Evolutionary conservation across 495 filamentous ascomycete genomes (phyloP).

Genomic region (Recurvomyces mirabilis): DNA sequence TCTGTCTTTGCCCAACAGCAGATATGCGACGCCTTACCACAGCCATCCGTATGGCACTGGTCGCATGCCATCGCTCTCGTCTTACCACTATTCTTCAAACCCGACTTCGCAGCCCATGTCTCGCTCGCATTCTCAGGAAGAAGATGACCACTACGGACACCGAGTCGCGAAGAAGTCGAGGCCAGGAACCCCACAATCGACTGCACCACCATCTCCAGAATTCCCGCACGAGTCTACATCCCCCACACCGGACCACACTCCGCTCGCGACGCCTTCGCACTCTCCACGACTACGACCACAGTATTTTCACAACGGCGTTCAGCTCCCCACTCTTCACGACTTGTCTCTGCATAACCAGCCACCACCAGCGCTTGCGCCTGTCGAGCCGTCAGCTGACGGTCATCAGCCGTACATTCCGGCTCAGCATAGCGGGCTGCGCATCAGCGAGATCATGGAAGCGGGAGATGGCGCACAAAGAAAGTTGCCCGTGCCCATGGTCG

Average conservation of each 20-base stretch:
- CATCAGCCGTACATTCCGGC: constrained; percentile 48
- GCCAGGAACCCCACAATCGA: constrained; percentile 87
- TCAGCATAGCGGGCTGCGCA: constrained; percentile 55
- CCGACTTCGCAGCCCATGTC: constrained; percentile 63
- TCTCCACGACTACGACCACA: constrained; percentile 82
- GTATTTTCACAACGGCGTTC: constrained; percentile 49
- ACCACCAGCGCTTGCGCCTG: constrained; percentile 76
- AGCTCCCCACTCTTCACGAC: constrained; percentile 79
- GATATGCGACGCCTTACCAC: constrained; percentile 39
- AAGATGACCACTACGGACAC: constrained; percentile 60
- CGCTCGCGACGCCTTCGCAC: constrained; percentile 87
- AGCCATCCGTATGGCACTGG: constrained; percentile 23
- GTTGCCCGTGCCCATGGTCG: constrained; percentile 80
- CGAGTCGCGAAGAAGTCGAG: constrained; percentile 75
- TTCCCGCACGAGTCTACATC: constrained; percentile 95
- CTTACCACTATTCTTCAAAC: constrained; percentile 53
- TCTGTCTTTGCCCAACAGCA: constrained; percentile 45
- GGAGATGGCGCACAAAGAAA: constrained; percentile 82
- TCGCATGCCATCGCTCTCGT: constrained; percentile 61
- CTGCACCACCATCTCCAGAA: constrained; percentile 91
- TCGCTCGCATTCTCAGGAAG: constrained; percentile 80
- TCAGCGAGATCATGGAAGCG: constrained; percentile 85
- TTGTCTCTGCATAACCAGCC: constrained; percentile 61
- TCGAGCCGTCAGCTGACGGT: constrained; percentile 65
- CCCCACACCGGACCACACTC: constrained; percentile 93